Conservation (phyloP, 345 rosid genomes). For the Rhodamnia argentea region DNA sequence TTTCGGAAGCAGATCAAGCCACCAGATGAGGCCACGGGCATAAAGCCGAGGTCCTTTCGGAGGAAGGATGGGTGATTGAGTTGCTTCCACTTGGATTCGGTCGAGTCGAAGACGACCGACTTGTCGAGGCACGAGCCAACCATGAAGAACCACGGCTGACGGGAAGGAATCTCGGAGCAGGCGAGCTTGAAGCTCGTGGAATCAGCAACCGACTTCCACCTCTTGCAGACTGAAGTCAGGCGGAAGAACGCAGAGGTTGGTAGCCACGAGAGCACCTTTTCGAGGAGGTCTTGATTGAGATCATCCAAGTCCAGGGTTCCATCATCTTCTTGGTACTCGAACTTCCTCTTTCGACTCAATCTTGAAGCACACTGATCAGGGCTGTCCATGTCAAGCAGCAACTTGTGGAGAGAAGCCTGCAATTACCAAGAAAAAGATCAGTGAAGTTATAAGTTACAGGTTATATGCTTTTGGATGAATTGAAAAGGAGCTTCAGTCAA, state of each 20-base stretch:
- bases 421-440: background rate
- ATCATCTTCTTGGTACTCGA: slow-evolving; percentile 13
- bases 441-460: background rate
- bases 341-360: slow-evolving; percentile 47
- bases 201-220: slow-evolving; percentile 58
- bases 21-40: slow-evolving; percentile 75
- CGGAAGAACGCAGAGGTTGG: slow-evolving; percentile 67
- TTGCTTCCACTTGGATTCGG: slow-evolving; percentile 55
- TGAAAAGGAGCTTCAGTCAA: background rate
- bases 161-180: slow-evolving; percentile 51
- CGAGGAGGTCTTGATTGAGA: slow-evolving; percentile 70
- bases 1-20: slow-evolving; percentile 61
- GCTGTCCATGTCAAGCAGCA: background rate
- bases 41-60: slow-evolving; percentile 15
- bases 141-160: slow-evolving; percentile 93
- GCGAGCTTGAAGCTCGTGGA: slow-evolving; percentile 74
- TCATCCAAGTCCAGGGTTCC: slow-evolving; percentile 44
- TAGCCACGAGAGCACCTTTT: slow-evolving; percentile 76
- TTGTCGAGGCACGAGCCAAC: slow-evolving; percentile 24
- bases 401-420: background rate
- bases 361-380: background rate
- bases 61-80: slow-evolving; percentile 23
- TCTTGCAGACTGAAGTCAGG: slow-evolving; percentile 65
- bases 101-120: slow-evolving; percentile 51
- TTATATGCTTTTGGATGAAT: background rate